phyloP scores from a whole-genome alignment of 495 filamentous ascomycete genomes.

The Amorphotheca resinae region DNA sequence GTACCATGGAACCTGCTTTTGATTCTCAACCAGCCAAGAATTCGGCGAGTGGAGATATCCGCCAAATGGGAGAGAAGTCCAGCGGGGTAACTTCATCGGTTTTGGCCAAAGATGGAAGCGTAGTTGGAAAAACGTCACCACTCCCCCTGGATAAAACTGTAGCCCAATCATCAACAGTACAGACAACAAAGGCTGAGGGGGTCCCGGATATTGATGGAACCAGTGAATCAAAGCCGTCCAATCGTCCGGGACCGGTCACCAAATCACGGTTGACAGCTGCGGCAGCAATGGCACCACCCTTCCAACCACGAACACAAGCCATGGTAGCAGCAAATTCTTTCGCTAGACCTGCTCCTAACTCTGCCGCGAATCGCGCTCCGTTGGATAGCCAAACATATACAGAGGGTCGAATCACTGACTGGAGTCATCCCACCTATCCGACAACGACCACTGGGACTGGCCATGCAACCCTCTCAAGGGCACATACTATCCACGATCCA shows the following conservation, averaged over 20 bases:
- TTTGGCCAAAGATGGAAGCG: neutral
- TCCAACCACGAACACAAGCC: slow-evolving; percentile 18
- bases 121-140: neutral
- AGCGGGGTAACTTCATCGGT: neutral
- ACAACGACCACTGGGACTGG: neutral
- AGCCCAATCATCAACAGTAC: neutral
- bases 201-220: neutral
- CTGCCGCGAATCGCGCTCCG: neutral
- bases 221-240: neutral
- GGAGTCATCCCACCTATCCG: slow-evolving; percentile 1
- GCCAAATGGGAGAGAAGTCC: neutral
- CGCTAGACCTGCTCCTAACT: neutral
- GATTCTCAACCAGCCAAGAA: neutral
- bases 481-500: slow-evolving; percentile 10
- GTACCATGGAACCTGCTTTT: neutral
- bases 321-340: neutral
- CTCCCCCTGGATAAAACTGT: neutral
- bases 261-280: slow-evolving; percentile 15
- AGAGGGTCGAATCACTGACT: slow-evolving; percentile 1
- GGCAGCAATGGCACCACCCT: slow-evolving; percentile 20
- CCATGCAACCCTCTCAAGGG: slow-evolving; percentile 1
- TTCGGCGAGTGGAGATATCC: neutral
- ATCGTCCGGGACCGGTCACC: slow-evolving; percentile 1
- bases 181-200: neutral
- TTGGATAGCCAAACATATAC: neutral